Evolutionary conservation across 495 filamentous ascomycete species (phyloP), one percentile per base, ranked within the genome.

Genomic region (Terfezia claveryi): DNA sequence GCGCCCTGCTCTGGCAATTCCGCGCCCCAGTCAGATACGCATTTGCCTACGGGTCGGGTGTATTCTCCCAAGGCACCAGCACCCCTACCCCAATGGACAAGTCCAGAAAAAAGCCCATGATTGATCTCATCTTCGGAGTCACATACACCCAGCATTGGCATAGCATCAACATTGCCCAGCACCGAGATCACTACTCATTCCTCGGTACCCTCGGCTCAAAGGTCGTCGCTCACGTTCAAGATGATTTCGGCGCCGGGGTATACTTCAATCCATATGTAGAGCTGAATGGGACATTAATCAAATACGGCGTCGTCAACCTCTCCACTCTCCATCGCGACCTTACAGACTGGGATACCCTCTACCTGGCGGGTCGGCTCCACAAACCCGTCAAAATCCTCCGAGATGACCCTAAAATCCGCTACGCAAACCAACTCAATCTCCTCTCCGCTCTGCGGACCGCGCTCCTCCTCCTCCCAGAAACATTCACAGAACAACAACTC

Each of bases 341-440:
- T 51, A 80, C 75, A 17, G 75, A 84, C 59, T 98, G 91, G 91
- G 78, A 88, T 54, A 94, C 84, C 0, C 71, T 98, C 44, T 98
- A 96, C 66, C 75, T 98, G 27, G 91, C 91, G 23, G 91, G 91
- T 1, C 85, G 91, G 44, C 70, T 98, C 46, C 91, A 98, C 37
- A 98, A 98, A 64, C 91, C 91, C 1, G 91, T 96, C 61, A 95
- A 96, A 69, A 98, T 96, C 60, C 76, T 98, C 6, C 81, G 87
- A 20, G 91, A 98, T 60, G 85, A 96, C 62, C 82, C 92, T 2
- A 78, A 80, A 52, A 85, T 98, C 37, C 84, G 88, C 16, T 73
- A 94, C 20, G 84, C 91, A 6, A 95, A 96, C 66, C 92, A 96
- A 66, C 79, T 91, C 67, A 98, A 98, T 64, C 75, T 98, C 8